Conservation (phyloP, 345 rosid species). For the Acer saccharum region DNA sequence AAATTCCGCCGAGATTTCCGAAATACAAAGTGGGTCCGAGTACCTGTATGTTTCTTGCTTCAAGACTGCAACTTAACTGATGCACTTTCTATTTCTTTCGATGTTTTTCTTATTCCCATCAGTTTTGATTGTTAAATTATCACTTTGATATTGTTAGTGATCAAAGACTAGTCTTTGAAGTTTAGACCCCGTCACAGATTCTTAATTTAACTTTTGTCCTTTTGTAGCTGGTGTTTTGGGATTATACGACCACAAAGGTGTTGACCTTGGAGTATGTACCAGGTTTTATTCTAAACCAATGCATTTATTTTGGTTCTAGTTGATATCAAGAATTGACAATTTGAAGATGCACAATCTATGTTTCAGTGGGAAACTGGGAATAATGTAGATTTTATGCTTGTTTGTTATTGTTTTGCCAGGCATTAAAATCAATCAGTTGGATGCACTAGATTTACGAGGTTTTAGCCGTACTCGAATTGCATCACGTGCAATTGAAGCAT, state of each 20-base stretch:
- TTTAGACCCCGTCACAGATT: background rate
- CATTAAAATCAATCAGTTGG: slow-evolving; percentile 68
- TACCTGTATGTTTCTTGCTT: slow-evolving; percentile 69
- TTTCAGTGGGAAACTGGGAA: background rate
- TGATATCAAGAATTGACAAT: background rate
- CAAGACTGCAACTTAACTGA: slow-evolving; percentile 14
- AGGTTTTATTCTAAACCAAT: slow-evolving; percentile 52
- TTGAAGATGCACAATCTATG: background rate
- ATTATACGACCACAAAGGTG: slow-evolving; percentile 87
- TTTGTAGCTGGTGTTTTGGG: slow-evolving; percentile 86
- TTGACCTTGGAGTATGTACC: slow-evolving; percentile 98
- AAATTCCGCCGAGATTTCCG: slow-evolving; percentile 88
- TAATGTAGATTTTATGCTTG: slow-evolving; percentile 3
- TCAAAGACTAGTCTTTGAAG: background rate
- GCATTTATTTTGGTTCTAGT: slow-evolving; percentile 15
- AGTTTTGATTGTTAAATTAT: background rate
- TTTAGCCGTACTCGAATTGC: slow-evolving; percentile 71
- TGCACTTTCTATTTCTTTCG: background rate
- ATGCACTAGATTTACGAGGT: slow-evolving; percentile 61
- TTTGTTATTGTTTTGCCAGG: slow-evolving; percentile 45
- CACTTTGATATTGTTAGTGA: background rate
- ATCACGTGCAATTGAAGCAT: slow-evolving; percentile 87
- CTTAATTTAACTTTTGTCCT: slow-evolving; percentile 12
- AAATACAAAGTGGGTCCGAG: slow-evolving; percentile 90
- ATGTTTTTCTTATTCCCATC: background rate